phyloP scores from a whole-genome alignment of 2,329 filamentous ascomycete genomes.

The Metarhizium sp. region DNA sequence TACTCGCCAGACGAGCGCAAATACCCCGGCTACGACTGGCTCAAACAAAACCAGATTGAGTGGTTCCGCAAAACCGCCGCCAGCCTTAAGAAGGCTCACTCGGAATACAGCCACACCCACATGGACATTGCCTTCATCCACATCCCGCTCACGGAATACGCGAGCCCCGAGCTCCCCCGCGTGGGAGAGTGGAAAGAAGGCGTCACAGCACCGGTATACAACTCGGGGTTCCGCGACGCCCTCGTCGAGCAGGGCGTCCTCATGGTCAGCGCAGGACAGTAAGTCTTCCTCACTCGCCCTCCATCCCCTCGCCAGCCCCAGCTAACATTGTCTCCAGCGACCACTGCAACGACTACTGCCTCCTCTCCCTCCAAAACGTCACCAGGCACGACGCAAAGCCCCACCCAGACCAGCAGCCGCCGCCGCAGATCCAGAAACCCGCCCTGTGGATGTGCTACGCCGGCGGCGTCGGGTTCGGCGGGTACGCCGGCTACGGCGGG shows the following conservation, averaged over 20 bases:
- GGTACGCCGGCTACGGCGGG: constrained; percentile 84
- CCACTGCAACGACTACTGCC: constrained; percentile 95
- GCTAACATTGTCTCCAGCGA: constrained; percentile 45
- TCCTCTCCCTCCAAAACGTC: constrained; percentile 44
- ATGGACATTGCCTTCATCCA: constrained; percentile 97
- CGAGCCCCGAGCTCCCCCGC: constrained; percentile 47
- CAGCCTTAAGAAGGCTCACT: constrained; percentile 65
- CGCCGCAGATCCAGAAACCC: constrained; percentile 32
- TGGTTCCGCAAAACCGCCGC: constrained; percentile 83
- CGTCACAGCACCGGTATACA: constrained; percentile 80
- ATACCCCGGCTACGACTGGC: constrained; percentile 93
- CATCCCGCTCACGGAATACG: constrained; percentile 89
- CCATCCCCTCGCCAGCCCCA: not conserved
- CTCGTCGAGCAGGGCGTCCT: constrained; percentile 77
- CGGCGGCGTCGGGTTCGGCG: constrained; percentile 84
- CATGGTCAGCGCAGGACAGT: constrained; percentile 87
- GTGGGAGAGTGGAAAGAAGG: constrained; percentile 68
- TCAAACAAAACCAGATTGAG: constrained; percentile 86
- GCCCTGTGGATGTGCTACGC: constrained; percentile 98
- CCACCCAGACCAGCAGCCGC: constrained; percentile 4
- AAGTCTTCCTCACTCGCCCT: constrained; percentile 27
- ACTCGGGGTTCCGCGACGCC: constrained; percentile 87
- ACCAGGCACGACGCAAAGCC: constrained; percentile 6
- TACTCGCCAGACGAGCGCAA: constrained; percentile 85
- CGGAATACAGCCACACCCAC: constrained; percentile 81